Evolutionary conservation across 306 rosid genomes (phyloP).

Genomic region (Casuarina cunninghamiana): DNA sequence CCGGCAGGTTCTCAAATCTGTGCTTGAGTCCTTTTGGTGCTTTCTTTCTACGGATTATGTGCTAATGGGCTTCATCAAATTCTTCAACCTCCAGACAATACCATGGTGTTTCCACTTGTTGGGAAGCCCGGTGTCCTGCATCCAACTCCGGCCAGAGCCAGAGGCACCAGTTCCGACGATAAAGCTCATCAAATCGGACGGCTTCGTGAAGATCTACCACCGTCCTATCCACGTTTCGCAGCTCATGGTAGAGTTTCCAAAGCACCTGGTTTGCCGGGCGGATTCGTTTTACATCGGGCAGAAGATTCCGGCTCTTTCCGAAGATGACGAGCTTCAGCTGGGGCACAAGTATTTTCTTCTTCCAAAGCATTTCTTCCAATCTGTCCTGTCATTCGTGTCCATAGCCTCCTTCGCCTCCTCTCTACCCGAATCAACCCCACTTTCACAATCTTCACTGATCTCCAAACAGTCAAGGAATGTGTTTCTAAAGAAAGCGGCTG

Average conservation of each 20-base stretch:
- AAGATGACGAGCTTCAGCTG: slow-evolving; percentile 32
- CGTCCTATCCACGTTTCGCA: slow-evolving; percentile 30
- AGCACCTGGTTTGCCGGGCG: slow-evolving; percentile 38
- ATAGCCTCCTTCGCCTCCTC: slow-evolving; percentile 35
- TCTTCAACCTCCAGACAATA: slow-evolving; percentile 8
- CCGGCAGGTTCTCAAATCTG: neutral
- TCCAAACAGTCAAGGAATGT: slow-evolving; percentile 4
- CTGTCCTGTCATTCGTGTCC: slow-evolving; percentile 44
- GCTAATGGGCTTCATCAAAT: slow-evolving; percentile 6
- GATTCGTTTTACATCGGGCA: slow-evolving; percentile 46
- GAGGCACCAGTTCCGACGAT: neutral
- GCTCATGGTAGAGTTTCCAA: slow-evolving; percentile 30
- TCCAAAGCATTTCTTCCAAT: slow-evolving; percentile 37
- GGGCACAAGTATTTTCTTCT: slow-evolving; percentile 47
- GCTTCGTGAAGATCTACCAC: slow-evolving; percentile 28
- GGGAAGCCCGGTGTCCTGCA: slow-evolving; percentile 1
- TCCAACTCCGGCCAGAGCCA: slow-evolving; percentile 5
- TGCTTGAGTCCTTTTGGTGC: slow-evolving; percentile 10
- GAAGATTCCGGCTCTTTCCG: slow-evolving; percentile 46
- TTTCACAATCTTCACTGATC: neutral
- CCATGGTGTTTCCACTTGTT: slow-evolving; percentile 29
- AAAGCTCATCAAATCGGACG: slow-evolving; percentile 39
- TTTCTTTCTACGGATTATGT: slow-evolving; percentile 10
- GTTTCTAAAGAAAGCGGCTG: slow-evolving; percentile 31
- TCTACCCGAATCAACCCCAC: neutral